Evolutionary conservation across 345 rosid species (phyloP).

Genomic region (Bruguiera sexangula): DNA sequence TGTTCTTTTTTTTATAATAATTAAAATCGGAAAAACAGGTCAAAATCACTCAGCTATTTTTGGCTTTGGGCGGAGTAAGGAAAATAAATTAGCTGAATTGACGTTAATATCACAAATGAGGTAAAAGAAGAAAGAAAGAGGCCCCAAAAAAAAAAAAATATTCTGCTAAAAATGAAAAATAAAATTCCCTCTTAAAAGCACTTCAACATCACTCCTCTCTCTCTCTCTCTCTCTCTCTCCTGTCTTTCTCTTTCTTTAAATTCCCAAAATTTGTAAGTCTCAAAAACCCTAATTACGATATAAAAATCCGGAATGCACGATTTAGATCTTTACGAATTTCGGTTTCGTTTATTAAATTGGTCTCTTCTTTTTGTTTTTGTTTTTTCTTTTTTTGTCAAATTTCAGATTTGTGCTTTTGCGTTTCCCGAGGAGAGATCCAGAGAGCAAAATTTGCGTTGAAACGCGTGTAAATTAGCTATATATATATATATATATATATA

Average conservation of each 20-base stretch:
- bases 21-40: too few species aligned
- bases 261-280: background rate
- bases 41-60: background rate
- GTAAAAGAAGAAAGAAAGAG: too few species aligned
- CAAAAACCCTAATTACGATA: conserved; percentile 4
- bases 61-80: background rate
- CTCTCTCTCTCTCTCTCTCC: background rate
- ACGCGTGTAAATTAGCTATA: conserved; percentile 9
- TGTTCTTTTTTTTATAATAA: too few species aligned
- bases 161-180: too few species aligned
- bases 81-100: conserved; percentile 17
- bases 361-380: background rate
- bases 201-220: background rate
- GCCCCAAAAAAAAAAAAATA: too few species aligned
- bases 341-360: background rate
- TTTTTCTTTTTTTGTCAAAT: background rate
- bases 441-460: conserved; percentile 10
- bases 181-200: too few species aligned
- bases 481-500: too few species aligned
- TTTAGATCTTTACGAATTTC: conserved; percentile 5
- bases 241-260: too few species aligned
- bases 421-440: conserved; percentile 21
- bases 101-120: conserved; percentile 5
- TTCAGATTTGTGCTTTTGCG: conserved; percentile 6
- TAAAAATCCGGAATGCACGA: background rate